Percentiles rank a stretch among this genome's conserved stretches.
Evolutionary conservation across 2,329 filamentous ascomycete species (phyloP).

Genomic region (Pseudogymnoascus pannorum): DNA sequence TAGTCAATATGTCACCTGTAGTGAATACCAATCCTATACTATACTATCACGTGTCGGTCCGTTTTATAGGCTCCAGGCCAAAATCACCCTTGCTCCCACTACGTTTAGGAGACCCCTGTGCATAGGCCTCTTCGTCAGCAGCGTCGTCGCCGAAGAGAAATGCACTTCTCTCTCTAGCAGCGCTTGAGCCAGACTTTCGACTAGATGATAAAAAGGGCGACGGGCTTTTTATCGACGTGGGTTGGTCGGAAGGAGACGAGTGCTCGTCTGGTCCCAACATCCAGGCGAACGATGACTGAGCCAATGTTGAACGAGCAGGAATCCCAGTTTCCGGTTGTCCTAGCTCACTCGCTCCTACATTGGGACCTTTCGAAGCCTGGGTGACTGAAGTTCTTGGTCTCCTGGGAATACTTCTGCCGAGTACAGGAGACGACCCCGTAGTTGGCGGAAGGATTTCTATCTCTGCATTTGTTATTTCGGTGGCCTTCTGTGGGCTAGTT

Average conservation of each 20-base stretch:
- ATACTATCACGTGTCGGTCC: neutral
- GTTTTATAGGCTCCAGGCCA: slow-evolving; percentile 23
- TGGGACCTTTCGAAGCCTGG: neutral
- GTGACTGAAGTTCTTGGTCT: neutral
- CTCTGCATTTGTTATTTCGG: neutral
- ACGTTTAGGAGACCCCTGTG: slow-evolving; percentile 15
- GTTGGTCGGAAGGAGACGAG: slow-evolving; percentile 16
- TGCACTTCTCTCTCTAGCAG: slow-evolving; percentile 27
- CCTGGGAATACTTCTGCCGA: neutral
- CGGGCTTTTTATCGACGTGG: slow-evolving; percentile 22
- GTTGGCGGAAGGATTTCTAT: neutral
- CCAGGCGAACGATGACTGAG: slow-evolving; percentile 71
- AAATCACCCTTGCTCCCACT: slow-evolving; percentile 24
- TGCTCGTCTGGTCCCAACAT: slow-evolving; percentile 53
- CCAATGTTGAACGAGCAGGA: slow-evolving; percentile 57
- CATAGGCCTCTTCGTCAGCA: slow-evolving; percentile 16
- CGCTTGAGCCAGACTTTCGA: slow-evolving; percentile 20
- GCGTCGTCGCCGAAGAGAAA: slow-evolving; percentile 30
- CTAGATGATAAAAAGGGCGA: slow-evolving; percentile 25
- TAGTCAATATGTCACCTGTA: neutral
- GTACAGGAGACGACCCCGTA: neutral
- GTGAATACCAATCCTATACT: neutral
- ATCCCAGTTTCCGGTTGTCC: slow-evolving; percentile 36
- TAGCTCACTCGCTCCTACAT: neutral
- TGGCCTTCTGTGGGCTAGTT: neutral